phyloP scores from a whole-genome alignment of 768 basidiomycete species.

The Lactarius deliciosus region DNA sequence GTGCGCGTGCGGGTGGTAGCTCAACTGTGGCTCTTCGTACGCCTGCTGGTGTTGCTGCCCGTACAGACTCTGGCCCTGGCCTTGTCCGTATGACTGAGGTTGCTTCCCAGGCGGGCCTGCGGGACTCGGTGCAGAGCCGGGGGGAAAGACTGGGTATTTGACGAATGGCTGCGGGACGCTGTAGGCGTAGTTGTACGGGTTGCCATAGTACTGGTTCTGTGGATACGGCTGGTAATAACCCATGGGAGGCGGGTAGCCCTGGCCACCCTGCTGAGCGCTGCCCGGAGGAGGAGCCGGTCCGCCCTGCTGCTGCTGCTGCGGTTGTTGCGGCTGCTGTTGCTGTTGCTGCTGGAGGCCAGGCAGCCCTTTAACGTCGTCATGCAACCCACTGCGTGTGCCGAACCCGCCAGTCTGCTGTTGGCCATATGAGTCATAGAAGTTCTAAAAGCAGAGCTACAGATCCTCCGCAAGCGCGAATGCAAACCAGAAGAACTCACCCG shows the following conservation, averaged over 20 bases:
- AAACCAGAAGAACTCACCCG: slow-evolving; percentile 47
- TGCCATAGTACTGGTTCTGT: slow-evolving; percentile 74
- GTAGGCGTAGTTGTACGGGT: slow-evolving; percentile 62
- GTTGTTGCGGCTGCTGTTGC: slow-evolving; percentile 48
- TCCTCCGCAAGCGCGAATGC: slow-evolving; percentile 22
- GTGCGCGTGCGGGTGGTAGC: slow-evolving; percentile 59
- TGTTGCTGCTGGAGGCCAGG: slow-evolving; percentile 56
- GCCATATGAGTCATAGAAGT: slow-evolving; percentile 69
- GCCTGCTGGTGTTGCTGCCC: slow-evolving; percentile 58
- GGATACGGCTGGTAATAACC: slow-evolving; percentile 67
- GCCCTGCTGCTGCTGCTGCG: slow-evolving; percentile 48
- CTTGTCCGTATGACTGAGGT: slow-evolving; percentile 52
- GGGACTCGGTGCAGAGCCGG: slow-evolving; percentile 63
- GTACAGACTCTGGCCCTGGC: slow-evolving; percentile 63
- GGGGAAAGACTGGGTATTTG: slow-evolving; percentile 74
- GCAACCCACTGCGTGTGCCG: slow-evolving; percentile 61
- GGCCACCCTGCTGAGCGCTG: slow-evolving; percentile 63
- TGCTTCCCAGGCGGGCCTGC: slow-evolving; percentile 61
- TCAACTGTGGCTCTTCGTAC: slow-evolving; percentile 54
- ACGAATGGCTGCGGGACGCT: slow-evolving; percentile 65
- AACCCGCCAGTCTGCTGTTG: slow-evolving; percentile 63
- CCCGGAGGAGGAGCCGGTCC: slow-evolving; percentile 56
- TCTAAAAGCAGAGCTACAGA: slow-evolving; percentile 41
- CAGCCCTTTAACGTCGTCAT: slow-evolving; percentile 75
- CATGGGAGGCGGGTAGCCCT: slow-evolving; percentile 59